Conservation (phyloP, 306 rosid species). For the Dicorynia guianensis region DNA sequence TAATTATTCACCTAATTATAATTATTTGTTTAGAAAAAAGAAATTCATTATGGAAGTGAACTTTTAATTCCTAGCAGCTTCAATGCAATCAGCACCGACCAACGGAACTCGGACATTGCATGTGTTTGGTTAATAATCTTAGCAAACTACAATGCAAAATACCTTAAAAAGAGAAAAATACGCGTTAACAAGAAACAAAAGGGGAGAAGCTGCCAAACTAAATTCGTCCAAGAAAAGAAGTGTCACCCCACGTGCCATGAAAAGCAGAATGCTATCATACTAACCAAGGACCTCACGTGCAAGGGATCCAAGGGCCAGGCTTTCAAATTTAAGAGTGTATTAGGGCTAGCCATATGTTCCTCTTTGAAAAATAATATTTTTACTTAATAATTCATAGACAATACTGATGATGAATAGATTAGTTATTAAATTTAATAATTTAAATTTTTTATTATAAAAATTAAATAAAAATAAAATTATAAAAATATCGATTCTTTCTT, state of each 20-base stretch:
- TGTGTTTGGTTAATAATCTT: conserved; percentile 39
- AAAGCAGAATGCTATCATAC: conserved; percentile 61
- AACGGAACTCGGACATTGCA: conserved; percentile 39
- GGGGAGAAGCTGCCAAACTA: background rate
- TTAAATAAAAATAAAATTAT: too few relatives aligned
- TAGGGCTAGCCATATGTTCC: conserved; percentile 45
- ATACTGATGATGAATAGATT: too few relatives aligned
- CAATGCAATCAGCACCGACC: conserved; percentile 52
- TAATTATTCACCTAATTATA: too few relatives aligned
- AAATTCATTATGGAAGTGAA: conserved; percentile 20
- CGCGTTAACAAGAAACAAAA: background rate
- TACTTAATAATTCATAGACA: too few relatives aligned
- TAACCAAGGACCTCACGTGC: conserved; percentile 76
- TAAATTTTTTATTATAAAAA: too few relatives aligned
- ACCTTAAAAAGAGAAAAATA: conserved; percentile 16
- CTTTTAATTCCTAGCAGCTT: conserved; percentile 23
- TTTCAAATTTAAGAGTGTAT: conserved; percentile 16
- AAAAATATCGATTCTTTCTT: too few relatives aligned
- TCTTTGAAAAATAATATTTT: too few relatives aligned
- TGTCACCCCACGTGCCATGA: conserved; percentile 61
- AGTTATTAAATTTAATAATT: too few relatives aligned
- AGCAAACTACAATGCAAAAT: conserved; percentile 23
- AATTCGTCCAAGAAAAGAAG: conserved; percentile 2
- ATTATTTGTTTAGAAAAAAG: too few relatives aligned
- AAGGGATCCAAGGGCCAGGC: conserved; percentile 53